Evolutionary conservation across 805 yeast genomes (phyloP).

Genomic region (Yarrowia phangngaensis): DNA sequence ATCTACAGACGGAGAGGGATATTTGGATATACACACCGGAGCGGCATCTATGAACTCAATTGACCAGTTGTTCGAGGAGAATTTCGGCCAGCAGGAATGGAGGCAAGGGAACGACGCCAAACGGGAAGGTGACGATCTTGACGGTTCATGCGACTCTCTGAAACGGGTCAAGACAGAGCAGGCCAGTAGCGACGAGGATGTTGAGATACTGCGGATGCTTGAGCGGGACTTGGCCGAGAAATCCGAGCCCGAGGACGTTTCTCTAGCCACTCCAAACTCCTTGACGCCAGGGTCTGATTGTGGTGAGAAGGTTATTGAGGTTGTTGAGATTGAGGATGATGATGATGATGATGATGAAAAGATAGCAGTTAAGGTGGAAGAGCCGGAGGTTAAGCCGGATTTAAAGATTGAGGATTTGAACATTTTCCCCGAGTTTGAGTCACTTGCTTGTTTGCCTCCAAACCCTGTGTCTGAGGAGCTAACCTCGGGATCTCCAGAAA

Average conservation of each 20-base stretch:
- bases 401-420: no score
- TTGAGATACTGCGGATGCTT: slow-evolving; percentile 8
- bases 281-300: slow-evolving; percentile 22
- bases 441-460: neutral
- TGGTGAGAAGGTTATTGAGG: slow-evolving; percentile 9
- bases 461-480: no score
- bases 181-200: neutral
- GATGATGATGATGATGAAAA: neutral
- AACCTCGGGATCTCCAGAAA: neutral
- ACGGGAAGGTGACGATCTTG: slow-evolving; percentile 5
- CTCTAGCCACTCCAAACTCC: slow-evolving; percentile 15
- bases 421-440: neutral
- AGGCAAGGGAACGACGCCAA: no score
- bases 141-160: neutral
- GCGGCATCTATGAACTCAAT: slow-evolving; percentile 25
- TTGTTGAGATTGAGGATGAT: slow-evolving; percentile 13
- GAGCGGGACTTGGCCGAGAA: slow-evolving; percentile 8
- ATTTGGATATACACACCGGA: no score
- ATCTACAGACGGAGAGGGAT: no score
- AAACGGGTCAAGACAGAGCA: slow-evolving; percentile 6
- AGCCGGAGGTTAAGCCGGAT: neutral
- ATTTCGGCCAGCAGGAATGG: no score
- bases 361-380: neutral
- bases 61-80: slow-evolving; percentile 26
- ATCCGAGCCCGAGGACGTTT: slow-evolving; percentile 15